Evolutionary conservation across 2,329 filamentous ascomycete genomes (phyloP).

Genomic region (Diaporthe helianthi): DNA sequence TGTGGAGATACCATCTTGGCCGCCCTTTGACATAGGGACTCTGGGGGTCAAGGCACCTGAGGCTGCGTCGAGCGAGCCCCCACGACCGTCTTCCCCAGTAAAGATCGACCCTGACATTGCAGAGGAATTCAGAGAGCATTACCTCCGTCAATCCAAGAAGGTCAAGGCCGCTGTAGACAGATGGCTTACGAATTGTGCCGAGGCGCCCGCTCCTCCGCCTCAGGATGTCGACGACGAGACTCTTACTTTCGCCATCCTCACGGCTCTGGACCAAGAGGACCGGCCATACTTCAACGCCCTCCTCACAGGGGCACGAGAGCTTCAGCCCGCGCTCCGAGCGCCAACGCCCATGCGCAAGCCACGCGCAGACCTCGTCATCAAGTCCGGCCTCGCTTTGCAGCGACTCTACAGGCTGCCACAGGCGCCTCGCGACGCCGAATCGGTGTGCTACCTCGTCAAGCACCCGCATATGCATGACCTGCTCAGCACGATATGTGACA

Average conservation of each 20-base stretch:
- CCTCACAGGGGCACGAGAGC: constrained; percentile 65
- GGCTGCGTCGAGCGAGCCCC: constrained; percentile 66
- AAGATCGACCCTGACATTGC: constrained; percentile 93
- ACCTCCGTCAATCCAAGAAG: constrained; percentile 89
- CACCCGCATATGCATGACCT: constrained; percentile 84
- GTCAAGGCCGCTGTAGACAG: constrained; percentile 89
- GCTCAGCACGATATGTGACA: constrained; percentile 84
- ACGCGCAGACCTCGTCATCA: constrained; percentile 76
- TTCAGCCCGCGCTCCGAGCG: constrained; percentile 65
- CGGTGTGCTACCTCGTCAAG: constrained; percentile 83
- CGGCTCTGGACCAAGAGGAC: constrained; percentile 78
- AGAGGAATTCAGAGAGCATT: constrained; percentile 91
- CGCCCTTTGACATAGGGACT: constrained; percentile 78
- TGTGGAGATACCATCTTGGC: constrained; percentile 85
- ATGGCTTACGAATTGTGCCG: constrained; percentile 84
- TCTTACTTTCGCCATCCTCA: constrained; percentile 90
- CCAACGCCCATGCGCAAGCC: constrained; percentile 73
- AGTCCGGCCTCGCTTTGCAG: constrained; percentile 80
- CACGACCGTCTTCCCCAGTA: constrained; percentile 65
- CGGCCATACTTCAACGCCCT: constrained; percentile 84
- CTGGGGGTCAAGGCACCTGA: constrained; percentile 67
- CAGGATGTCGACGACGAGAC: constrained; percentile 95
- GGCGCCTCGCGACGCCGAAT: constrained; percentile 83
- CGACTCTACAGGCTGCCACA: constrained; percentile 79
- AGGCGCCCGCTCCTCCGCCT: constrained; percentile 75